Percentiles rank a stretch among this genome's conserved stretches.
These are phyloP conservation scores for Neckera pumila DNA, from an alignment of 225 moss, liverwort and hornwort genomes.

Conservation along the genomic window DNA sequence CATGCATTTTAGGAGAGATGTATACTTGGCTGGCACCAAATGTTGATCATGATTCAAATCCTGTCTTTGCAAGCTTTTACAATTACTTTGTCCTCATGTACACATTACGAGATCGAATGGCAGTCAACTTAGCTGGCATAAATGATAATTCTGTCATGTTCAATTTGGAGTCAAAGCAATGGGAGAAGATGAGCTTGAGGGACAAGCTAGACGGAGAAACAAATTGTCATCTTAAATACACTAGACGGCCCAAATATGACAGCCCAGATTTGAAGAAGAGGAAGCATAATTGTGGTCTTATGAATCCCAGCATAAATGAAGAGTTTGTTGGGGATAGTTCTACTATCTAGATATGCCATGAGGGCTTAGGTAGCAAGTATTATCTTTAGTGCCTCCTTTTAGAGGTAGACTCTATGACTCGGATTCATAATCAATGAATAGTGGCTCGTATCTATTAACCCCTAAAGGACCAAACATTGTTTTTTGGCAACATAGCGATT, in stretches of 20 bases:
- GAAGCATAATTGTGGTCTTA: too few relatives aligned
- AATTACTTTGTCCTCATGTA: neutral
- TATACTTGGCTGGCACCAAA: neutral
- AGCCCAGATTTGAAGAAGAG: too few relatives aligned
- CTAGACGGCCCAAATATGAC: rapidly evolving
- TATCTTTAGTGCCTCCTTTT: too few relatives aligned
- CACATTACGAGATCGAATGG: rapidly evolving
- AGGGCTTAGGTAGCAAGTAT: too few relatives aligned
- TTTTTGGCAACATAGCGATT: too few relatives aligned
- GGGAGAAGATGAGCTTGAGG: neutral
- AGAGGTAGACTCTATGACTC: too few relatives aligned
- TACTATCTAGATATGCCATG: too few relatives aligned
- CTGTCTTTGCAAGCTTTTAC: neutral
- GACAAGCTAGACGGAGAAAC: neutral
- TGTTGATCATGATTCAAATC: neutral
- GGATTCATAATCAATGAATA: too few relatives aligned
- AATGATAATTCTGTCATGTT: neutral
- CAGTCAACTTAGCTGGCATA: neutral
- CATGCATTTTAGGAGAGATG: neutral
- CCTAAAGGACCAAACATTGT: too few relatives aligned
- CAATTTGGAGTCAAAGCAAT: neutral
- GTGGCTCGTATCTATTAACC: too few relatives aligned
- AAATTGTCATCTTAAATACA: neutral
- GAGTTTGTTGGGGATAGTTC: too few relatives aligned
- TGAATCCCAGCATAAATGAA: too few relatives aligned